Evolutionary conservation across 179 eudicot genomes (phyloP).

Genomic region (Vitellaria paradoxa): DNA sequence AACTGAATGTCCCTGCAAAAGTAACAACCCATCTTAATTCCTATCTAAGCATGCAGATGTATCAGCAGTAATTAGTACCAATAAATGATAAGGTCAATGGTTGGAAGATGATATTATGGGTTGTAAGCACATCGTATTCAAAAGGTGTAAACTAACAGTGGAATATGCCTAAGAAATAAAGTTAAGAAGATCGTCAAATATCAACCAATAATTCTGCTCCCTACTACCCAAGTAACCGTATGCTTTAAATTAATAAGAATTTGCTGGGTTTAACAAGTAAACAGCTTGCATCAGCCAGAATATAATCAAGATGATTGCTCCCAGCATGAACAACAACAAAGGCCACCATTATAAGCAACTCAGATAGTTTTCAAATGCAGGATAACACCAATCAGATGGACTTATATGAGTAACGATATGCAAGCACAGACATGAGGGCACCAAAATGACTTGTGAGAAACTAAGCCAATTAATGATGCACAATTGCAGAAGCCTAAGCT

Average conservation of each 20-base stretch:
- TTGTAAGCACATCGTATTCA: not conserved
- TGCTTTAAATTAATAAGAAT: not conserved
- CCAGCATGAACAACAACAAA: not conserved
- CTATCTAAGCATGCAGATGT: not conserved
- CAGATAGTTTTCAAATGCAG: not conserved
- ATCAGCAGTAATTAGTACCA: not conserved
- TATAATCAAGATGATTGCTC: not conserved
- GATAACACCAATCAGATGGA: not conserved
- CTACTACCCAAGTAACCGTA: not conserved
- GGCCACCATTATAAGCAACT: not conserved
- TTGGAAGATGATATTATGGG: not conserved
- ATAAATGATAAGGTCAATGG: not conserved
- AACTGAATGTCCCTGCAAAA: slow-evolving; percentile 66
- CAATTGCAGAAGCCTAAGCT: not conserved
- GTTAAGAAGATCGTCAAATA: not conserved
- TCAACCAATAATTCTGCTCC: not conserved
- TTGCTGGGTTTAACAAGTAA: not conserved
- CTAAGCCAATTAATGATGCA: not conserved
- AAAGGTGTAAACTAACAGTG: not conserved
- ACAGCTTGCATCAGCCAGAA: not conserved
- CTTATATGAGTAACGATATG: not conserved
- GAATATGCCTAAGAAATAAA: not conserved
- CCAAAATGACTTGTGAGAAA: not conserved
- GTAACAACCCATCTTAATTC: slow-evolving; percentile 1
- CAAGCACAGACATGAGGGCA: not conserved